phyloP scores from a whole-genome alignment of 805 yeast species.

The Lipomyces sp. region DNA sequence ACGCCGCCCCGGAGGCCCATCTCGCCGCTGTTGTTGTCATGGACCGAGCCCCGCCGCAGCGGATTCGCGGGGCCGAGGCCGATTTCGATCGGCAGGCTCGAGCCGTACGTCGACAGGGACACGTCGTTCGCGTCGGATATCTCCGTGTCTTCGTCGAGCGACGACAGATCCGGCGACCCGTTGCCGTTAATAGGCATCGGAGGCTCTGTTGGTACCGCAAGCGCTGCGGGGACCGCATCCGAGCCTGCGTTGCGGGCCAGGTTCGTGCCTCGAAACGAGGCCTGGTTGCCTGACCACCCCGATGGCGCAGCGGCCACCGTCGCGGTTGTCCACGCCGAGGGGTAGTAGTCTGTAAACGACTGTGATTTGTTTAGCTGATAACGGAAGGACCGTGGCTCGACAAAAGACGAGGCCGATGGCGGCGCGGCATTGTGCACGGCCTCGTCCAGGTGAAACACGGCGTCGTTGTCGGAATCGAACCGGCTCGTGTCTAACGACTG shows the following conservation, averaged over 20 bases:
- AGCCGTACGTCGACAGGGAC: slow-evolving; percentile 10
- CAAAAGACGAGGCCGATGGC: neutral
- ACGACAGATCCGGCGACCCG: slow-evolving; percentile 2
- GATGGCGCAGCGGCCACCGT: slow-evolving; percentile 6
- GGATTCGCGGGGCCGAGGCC: neutral
- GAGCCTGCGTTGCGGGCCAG: neutral
- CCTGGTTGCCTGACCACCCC: slow-evolving; percentile 20
- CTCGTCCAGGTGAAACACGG: slow-evolving; percentile 23
- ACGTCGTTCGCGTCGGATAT: neutral
- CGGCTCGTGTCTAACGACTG: neutral
- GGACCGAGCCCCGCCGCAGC: neutral
- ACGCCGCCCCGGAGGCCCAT: slow-evolving; percentile 24
- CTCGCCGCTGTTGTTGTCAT: slow-evolving; percentile 13
- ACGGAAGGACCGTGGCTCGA: slow-evolving; percentile 2
- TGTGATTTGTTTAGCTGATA: neutral
- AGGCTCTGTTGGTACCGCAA: neutral
- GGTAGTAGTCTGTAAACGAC: slow-evolving; percentile 13
- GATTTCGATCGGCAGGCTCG: slow-evolving; percentile 26
- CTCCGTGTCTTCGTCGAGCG: slow-evolving; percentile 9
- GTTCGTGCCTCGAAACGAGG: slow-evolving; percentile 6
- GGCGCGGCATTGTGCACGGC: neutral
- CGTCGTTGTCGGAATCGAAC: slow-evolving; percentile 12
- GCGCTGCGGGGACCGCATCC: neutral
- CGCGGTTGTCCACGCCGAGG: slow-evolving; percentile 4
- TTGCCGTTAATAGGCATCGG: neutral